Conservation (phyloP, 805 yeast genomes). For the Saccharomycopsis javanensis region DNA sequence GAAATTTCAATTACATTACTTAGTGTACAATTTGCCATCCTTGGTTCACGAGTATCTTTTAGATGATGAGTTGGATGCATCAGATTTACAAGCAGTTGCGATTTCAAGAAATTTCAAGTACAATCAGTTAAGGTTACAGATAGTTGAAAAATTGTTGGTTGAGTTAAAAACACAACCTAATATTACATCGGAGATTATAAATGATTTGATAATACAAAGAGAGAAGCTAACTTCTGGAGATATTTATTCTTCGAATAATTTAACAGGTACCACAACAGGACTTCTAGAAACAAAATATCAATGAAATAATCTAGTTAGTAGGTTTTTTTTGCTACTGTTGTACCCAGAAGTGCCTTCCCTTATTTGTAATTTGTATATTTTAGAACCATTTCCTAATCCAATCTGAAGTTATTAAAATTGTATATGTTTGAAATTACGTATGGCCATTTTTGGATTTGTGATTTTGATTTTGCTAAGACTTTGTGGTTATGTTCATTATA, state of each 20-base stretch:
- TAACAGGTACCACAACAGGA: not conserved
- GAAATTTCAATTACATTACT: not conserved
- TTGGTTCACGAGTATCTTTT: slow-evolving; percentile 6
- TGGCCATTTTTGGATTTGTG: too few relatives aligned
- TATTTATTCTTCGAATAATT: not conserved
- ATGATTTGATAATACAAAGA: slow-evolving; percentile 1
- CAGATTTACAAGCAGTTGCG: not conserved
- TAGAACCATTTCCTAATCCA: too few relatives aligned
- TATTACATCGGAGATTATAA: not conserved
- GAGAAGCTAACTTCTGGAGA: slow-evolving; percentile 6
- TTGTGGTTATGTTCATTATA: too few relatives aligned
- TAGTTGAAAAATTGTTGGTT: slow-evolving; percentile 3
- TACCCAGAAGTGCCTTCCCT: too few relatives aligned
- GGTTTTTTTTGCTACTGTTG: too few relatives aligned
- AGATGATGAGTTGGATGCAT: not conserved
- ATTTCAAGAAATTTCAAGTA: slow-evolving; percentile 1
- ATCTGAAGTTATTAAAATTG: too few relatives aligned
- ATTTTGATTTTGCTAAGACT: too few relatives aligned
- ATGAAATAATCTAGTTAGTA: too few relatives aligned
- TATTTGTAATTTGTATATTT: too few relatives aligned
- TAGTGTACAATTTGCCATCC: not conserved
- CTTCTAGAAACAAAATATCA: not conserved
- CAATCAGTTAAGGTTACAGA: slow-evolving; percentile 6
- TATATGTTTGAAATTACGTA: too few relatives aligned
- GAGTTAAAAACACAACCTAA: not conserved